Percentiles rank a stretch among this genome's conserved stretches.
Evolutionary conservation across 1,284 basidiomycete species (phyloP).

Genomic region (Trametes versicolor): DNA sequence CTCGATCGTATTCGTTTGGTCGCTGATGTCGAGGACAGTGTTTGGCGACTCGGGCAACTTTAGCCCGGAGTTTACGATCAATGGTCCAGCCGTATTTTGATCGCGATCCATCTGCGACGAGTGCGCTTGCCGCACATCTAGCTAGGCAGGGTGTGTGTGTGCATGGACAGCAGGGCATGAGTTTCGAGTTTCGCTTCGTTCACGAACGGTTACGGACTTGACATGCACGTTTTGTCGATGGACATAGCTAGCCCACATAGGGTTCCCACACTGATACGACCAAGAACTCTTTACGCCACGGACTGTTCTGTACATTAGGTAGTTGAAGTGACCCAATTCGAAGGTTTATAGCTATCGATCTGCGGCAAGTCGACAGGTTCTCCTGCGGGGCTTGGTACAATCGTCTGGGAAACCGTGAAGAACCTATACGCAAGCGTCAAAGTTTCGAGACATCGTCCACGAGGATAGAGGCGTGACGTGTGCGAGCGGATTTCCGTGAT

Average conservation of each 20-base stretch:
- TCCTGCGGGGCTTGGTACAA: too few species aligned
- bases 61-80: constrained; percentile 39
- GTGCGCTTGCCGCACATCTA: too few species aligned
- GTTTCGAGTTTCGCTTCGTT: neutral
- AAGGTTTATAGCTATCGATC: too few species aligned
- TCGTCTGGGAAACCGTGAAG: too few species aligned
- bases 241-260: neutral
- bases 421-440: too few species aligned
- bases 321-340: neutral
- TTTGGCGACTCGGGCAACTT: constrained; percentile 45
- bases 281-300: neutral
- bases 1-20: neutral
- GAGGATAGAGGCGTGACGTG: too few species aligned
- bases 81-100: constrained; percentile 20
- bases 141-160: too few species aligned
- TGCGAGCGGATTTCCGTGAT: too few species aligned
- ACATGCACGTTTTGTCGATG: neutral
- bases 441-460: too few species aligned
- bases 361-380: too few species aligned
- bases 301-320: neutral
- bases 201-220: constrained; percentile 14
- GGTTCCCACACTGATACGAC: too few species aligned
- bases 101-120: neutral
- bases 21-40: constrained; percentile 26
- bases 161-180: neutral